phyloP scores from a whole-genome alignment of 179 eudicot species.

The Beta macrorhiza region DNA sequence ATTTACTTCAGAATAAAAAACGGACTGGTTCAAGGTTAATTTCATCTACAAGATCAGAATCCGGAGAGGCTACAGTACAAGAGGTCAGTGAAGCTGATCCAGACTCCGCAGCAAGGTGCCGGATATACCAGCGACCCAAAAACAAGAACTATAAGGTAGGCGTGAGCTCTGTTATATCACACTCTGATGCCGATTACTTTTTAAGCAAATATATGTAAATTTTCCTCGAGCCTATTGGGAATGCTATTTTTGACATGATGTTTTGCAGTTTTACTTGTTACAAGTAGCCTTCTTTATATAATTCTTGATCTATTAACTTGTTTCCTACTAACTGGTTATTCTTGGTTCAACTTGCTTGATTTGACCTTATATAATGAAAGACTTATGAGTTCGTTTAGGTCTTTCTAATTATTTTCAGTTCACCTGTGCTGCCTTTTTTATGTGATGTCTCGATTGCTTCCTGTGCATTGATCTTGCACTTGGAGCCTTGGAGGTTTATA shows the following conservation, averaged over 20 bases:
- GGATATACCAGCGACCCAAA: conserved; percentile 51
- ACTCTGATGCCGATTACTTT: neutral
- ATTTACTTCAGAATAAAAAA: conserved; percentile 60
- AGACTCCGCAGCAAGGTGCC: conserved; percentile 88
- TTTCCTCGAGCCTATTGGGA: neutral
- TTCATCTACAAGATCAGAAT: conserved; percentile 59
- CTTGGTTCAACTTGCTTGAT: neutral
- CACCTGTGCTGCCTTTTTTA: neutral
- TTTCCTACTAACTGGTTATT: neutral
- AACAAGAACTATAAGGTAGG: conserved; percentile 51
- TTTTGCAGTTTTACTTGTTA: neutral
- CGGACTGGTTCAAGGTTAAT: conserved; percentile 80
- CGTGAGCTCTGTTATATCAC: neutral
- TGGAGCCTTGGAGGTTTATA: neutral
- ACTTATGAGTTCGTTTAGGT: neutral
- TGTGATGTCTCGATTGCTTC: neutral
- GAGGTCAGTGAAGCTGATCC: conserved; percentile 62
- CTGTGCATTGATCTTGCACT: neutral
- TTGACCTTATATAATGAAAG: neutral
- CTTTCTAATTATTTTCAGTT: neutral
- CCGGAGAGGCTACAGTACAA: conserved; percentile 44
- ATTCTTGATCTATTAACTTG: neutral
- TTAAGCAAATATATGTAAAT: neutral
- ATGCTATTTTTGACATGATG: neutral
- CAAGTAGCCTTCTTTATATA: neutral